Evolutionary conservation across 208 protist species (phyloP).

Genomic region (Leishmania turanica): DNA sequence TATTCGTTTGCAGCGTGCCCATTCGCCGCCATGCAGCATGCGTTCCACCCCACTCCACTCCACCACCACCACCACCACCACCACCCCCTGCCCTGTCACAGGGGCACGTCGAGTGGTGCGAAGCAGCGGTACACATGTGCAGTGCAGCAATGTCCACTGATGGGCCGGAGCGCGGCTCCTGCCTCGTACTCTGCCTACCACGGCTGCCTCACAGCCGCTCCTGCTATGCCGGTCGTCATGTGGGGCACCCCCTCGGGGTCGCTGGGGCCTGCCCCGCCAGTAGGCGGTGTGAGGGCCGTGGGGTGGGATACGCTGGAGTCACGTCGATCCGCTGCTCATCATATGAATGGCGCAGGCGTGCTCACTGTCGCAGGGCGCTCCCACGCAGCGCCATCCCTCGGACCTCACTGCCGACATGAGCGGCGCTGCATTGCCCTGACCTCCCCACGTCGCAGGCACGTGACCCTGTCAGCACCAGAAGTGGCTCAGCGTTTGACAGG

Average conservation of each 20-base stretch:
- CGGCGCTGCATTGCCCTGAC: neutral
- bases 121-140: neutral
- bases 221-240: too few relatives aligned
- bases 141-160: neutral
- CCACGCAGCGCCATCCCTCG: neutral
- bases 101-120: neutral
- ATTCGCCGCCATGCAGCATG: too few relatives aligned
- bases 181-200: neutral
- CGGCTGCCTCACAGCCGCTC: neutral
- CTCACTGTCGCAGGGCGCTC: neutral
- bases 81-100: neutral
- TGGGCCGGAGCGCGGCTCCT: neutral
- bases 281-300: too few relatives aligned
- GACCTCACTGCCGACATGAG: neutral
- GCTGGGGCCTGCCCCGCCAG: too few relatives aligned
- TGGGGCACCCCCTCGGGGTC: too few relatives aligned
- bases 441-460: neutral
- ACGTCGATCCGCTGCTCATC: neutral
- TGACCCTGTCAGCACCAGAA: neutral
- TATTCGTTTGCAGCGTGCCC: neutral
- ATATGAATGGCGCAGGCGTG: neutral
- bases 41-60: neutral
- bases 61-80: too few relatives aligned
- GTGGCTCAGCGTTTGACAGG: neutral
- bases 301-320: neutral